A percentile compares a stretch with the other conserved stretches of the same genome.
Evolutionary conservation across 2,329 filamentous ascomycete species (phyloP).

Genomic region (Lachnellula subtilissima): DNA sequence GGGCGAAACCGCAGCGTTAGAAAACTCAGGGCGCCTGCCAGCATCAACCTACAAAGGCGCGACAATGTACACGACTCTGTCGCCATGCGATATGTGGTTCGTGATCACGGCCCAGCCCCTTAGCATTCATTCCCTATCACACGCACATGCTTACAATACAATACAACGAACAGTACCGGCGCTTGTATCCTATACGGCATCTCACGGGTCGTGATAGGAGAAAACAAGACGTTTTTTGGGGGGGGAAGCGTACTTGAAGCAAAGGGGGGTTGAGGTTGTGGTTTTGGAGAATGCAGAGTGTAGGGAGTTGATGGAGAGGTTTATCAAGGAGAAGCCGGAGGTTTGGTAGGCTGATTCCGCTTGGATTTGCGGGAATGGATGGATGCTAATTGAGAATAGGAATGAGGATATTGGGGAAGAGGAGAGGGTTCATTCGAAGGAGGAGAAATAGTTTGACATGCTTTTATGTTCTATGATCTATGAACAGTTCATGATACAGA

Average conservation of each 20-base stretch:
- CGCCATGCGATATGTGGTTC: constrained; percentile 70
- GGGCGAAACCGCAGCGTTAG: constrained; percentile 73
- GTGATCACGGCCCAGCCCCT: background rate
- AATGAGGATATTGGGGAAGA: constrained; percentile 56
- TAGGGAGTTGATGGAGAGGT: constrained; percentile 63
- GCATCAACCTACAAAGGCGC: constrained; percentile 63
- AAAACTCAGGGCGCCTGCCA: constrained; percentile 67
- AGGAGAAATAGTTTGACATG: constrained; percentile 14
- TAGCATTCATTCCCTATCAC: background rate
- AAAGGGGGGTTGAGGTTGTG: constrained; percentile 67
- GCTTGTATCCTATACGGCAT: constrained; percentile 74
- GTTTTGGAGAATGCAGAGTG: constrained; percentile 63
- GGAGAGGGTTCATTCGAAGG: constrained; percentile 38
- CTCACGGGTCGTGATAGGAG: constrained; percentile 68
- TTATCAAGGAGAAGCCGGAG: constrained; percentile 67
- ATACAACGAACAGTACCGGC: constrained; percentile 46
- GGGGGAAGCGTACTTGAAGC: constrained; percentile 64
- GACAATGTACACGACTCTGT: constrained; percentile 81
- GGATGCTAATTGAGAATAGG: constrained; percentile 34
- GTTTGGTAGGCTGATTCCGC: constrained; percentile 51
- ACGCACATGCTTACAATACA: background rate
- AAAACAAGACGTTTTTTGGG: constrained; percentile 74
- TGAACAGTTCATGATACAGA: background rate
- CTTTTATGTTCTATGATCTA: background rate
- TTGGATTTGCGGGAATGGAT: background rate